Evolutionary conservation across 2,329 filamentous ascomycete species (phyloP).

Genomic region (Hortaea sp.): DNA sequence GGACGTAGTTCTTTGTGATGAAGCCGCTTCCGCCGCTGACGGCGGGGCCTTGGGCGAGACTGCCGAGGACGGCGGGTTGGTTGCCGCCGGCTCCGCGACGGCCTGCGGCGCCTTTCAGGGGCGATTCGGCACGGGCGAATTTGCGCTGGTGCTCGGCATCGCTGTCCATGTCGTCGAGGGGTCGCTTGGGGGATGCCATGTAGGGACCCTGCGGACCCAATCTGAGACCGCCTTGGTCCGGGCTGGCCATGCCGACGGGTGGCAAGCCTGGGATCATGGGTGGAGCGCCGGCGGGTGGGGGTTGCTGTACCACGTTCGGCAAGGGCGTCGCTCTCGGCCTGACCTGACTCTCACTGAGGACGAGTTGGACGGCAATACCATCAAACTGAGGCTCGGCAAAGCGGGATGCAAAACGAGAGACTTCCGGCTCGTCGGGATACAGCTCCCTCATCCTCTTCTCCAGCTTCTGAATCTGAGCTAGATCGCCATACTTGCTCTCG

Average conservation of each 20-base stretch:
- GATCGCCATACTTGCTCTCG: conserved; percentile 86
- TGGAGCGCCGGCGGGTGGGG: background rate
- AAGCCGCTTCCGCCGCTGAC: conserved; percentile 14
- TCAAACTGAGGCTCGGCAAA: conserved; percentile 65
- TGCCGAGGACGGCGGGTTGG: background rate
- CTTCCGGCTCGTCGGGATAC: conserved; percentile 77
- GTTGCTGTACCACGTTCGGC: conserved; percentile 7
- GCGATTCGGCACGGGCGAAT: conserved; percentile 78
- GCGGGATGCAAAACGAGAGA: conserved; percentile 65
- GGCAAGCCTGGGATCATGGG: background rate
- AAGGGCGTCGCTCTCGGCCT: conserved; percentile 30
- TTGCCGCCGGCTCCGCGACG: conserved; percentile 57
- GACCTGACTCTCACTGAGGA: conserved; percentile 77
- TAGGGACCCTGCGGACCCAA: conserved; percentile 26
- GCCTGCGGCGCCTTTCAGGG: conserved; percentile 81
- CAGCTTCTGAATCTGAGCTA: conserved; percentile 79
- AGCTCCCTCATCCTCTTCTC: conserved; percentile 88
- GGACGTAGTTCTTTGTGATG: conserved; percentile 23
- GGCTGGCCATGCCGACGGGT: background rate
- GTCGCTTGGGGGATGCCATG: conserved; percentile 33
- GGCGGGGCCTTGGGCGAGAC: background rate
- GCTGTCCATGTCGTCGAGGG: conserved; percentile 44
- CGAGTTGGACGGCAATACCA: conserved; percentile 67
- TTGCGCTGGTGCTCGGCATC: conserved; percentile 71
- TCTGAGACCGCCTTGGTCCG: conserved; percentile 5